phyloP scores from a whole-genome alignment of 2,329 filamentous ascomycete genomes.

The Beauveria sp. region DNA sequence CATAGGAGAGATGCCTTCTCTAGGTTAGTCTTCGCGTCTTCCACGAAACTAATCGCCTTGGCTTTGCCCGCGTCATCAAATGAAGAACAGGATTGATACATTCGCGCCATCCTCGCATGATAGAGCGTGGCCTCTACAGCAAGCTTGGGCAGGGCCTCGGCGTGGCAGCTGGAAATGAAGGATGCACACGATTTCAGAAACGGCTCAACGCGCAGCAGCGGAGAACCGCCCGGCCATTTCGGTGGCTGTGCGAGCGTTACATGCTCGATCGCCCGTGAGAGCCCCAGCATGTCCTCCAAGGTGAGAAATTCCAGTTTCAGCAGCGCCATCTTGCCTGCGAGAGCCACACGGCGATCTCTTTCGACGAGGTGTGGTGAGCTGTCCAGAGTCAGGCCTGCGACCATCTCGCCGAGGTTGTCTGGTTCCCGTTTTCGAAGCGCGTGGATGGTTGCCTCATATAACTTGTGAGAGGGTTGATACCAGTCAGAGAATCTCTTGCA shows the following conservation, averaged over 20 bases:
- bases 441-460: too few relatives aligned
- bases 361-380: background rate
- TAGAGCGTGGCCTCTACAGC: too few relatives aligned
- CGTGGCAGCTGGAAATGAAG: background rate
- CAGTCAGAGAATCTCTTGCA: too few relatives aligned
- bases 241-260: background rate
- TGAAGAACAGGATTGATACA: too few relatives aligned
- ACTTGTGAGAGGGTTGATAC: too few relatives aligned
- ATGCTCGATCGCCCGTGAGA: background rate
- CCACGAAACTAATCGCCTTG: too few relatives aligned
- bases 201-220: background rate
- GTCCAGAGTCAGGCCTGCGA: background rate
- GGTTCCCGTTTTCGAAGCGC: too few relatives aligned
- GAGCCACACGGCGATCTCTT: constrained; percentile 3
- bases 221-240: background rate
- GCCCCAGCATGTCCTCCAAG: background rate
- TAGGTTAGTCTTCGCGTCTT: too few relatives aligned
- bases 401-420: background rate
- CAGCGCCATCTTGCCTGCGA: background rate
- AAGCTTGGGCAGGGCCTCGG: background rate
- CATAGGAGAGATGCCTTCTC: too few relatives aligned
- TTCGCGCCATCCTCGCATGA: too few relatives aligned
- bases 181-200: background rate
- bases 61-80: too few relatives aligned
- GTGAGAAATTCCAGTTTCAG: constrained; percentile 1